Conservation (phyloP, 352 stramenopile genomes). For the Phytophthora macrochlamydospora region DNA sequence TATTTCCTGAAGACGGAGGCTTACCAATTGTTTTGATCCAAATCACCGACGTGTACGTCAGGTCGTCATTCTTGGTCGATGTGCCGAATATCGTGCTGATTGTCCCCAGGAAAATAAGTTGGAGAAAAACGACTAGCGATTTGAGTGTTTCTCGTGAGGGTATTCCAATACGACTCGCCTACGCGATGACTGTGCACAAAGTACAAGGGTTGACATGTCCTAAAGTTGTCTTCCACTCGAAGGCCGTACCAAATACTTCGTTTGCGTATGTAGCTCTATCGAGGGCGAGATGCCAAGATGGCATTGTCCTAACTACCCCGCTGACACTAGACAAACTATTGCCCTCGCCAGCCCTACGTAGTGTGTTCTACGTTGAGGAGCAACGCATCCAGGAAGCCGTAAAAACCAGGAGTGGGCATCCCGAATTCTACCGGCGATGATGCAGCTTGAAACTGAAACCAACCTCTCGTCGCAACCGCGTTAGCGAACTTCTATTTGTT, state of each 20-base stretch:
- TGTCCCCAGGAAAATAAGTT: background rate
- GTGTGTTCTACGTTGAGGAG: no score
- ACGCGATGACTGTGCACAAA: constrained; percentile 12
- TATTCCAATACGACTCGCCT: constrained; percentile 3
- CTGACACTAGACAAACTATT: background rate
- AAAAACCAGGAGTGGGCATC: no score
- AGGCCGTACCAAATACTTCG: background rate
- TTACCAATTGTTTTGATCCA: constrained; percentile 1
- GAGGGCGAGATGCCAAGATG: background rate
- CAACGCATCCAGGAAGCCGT: no score
- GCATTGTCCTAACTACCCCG: background rate
- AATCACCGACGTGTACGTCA: constrained; percentile 1
- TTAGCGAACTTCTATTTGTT: no score
- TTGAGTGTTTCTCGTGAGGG: background rate
- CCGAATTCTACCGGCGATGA: no score
- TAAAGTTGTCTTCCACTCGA: constrained; percentile 3
- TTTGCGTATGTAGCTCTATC: constrained; percentile 7
- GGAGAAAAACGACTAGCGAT: background rate
- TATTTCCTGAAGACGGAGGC: background rate
- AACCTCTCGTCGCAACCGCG: no score
- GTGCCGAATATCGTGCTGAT: constrained; percentile 2
- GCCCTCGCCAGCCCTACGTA: no score
- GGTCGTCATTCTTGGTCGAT: background rate
- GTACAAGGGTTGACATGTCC: constrained; percentile 2
- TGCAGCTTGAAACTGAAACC: no score